These are phyloP conservation scores for Apiotrichum sp. DNA, from an alignment of 1,284 basidiomycete genomes.

Conservation along the genomic window DNA sequence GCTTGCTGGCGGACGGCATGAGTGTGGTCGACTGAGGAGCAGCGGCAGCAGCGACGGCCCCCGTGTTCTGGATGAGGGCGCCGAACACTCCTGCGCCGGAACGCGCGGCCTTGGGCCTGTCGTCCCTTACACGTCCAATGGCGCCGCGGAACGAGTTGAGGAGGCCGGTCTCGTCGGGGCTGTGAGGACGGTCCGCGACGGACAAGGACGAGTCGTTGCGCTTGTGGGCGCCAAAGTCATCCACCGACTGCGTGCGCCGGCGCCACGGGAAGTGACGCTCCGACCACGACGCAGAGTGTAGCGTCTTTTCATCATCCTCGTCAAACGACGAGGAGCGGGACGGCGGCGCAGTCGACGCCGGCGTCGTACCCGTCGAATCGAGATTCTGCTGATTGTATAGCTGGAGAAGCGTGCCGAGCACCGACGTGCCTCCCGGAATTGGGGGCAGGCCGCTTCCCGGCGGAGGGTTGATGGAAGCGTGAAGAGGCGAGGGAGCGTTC, in stretches of 20 bases:
- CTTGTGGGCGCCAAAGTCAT: background rate
- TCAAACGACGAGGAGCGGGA: constrained; percentile 3
- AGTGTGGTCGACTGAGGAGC: constrained; percentile 56
- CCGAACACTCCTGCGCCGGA: constrained; percentile 65
- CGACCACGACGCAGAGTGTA: background rate
- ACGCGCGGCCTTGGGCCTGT: constrained; percentile 54
- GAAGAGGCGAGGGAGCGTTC: background rate
- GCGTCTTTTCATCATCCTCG: background rate
- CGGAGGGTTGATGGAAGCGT: constrained; percentile 3
- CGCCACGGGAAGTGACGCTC: constrained; percentile 3
- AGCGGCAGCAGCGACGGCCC: constrained; percentile 58
- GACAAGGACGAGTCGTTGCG: constrained; percentile 1
- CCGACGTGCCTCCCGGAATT: constrained; percentile 32
- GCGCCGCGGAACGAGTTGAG: constrained; percentile 8
- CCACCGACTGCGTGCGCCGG: constrained; percentile 7
- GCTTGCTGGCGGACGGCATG: constrained; percentile 60
- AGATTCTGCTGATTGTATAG: constrained; percentile 37
- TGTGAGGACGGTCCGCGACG: constrained; percentile 8
- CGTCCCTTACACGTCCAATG: constrained; percentile 17
- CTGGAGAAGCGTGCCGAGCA: constrained; percentile 39
- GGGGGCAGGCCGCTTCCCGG: background rate
- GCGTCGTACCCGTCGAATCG: constrained; percentile 33
- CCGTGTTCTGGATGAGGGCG: constrained; percentile 64
- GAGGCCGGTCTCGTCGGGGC: background rate
- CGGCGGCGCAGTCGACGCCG: constrained; percentile 34